Percentiles rank a stretch among this genome's conserved stretches.
Evolutionary conservation across 2,329 filamentous ascomycete genomes (phyloP).

Genomic region (Claviceps quebecensis): DNA sequence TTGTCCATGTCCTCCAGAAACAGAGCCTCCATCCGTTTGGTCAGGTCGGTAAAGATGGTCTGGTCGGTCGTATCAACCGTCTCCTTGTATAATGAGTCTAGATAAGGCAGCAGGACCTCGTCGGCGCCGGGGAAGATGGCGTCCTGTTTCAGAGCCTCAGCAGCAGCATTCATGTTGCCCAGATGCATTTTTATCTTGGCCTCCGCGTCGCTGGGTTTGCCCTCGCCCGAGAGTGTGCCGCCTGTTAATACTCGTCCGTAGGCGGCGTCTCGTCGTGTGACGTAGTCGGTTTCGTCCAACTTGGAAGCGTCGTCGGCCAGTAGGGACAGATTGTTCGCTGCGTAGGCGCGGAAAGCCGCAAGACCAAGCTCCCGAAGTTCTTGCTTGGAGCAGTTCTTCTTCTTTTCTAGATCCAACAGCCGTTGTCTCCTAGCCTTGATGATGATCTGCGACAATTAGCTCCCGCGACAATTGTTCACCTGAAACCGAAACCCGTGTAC

Average conservation of each 20-base stretch:
- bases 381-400: slow-evolving; percentile 43
- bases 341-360: slow-evolving; percentile 41
- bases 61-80: slow-evolving; percentile 48
- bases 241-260: slow-evolving; percentile 43
- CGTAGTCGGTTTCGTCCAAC: slow-evolving; percentile 37
- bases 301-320: slow-evolving; percentile 28
- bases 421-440: slow-evolving; percentile 60
- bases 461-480: background rate
- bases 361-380: slow-evolving; percentile 33
- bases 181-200: slow-evolving; percentile 88
- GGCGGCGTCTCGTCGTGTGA: slow-evolving; percentile 31
- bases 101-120: slow-evolving; percentile 64
- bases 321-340: slow-evolving; percentile 39
- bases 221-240: slow-evolving; percentile 40
- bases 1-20: slow-evolving; percentile 81
- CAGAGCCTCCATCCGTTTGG: slow-evolving; percentile 70
- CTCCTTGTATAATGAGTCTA: slow-evolving; percentile 57
- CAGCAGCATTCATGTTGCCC: slow-evolving; percentile 42
- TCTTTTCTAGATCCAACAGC: slow-evolving; percentile 63
- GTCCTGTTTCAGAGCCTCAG: slow-evolving; percentile 31
- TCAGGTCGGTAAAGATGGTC: slow-evolving; percentile 73
- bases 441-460: slow-evolving; percentile 30
- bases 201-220: slow-evolving; percentile 58
- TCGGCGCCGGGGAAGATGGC: slow-evolving; percentile 41
- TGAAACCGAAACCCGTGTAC: slow-evolving; percentile 19